These are phyloP conservation scores for Hydnomerulius pinastri DNA, from an alignment of 768 basidiomycete species.

Conservation along the genomic window DNA sequence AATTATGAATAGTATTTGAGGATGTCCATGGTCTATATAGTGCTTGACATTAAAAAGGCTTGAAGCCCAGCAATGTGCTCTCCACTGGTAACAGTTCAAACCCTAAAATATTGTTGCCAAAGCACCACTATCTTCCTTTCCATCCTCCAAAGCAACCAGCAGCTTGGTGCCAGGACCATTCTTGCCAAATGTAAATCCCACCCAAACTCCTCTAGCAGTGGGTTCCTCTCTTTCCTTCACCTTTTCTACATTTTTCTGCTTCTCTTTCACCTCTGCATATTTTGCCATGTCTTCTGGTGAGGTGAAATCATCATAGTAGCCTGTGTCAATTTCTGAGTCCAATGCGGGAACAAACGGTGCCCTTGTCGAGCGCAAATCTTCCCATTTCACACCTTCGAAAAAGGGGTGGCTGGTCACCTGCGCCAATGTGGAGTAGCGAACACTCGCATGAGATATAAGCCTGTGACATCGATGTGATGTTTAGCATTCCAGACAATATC, in stretches of 20 bases:
- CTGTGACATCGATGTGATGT: conserved; percentile 41
- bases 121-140: conserved; percentile 48
- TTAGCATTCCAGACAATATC: conserved; percentile 3
- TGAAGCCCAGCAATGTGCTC: no score
- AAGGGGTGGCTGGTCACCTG: conserved; percentile 82
- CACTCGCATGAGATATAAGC: conserved; percentile 84
- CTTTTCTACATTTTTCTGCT: conserved; percentile 90
- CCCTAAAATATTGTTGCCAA: conserved; percentile 60
- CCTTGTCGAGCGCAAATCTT: conserved; percentile 67
- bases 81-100: no score
- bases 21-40: no score
- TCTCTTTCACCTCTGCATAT: conserved; percentile 97
- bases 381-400: conserved; percentile 78
- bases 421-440: conserved; percentile 72
- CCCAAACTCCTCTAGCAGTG: conserved; percentile 78
- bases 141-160: conserved; percentile 27
- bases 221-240: conserved; percentile 87
- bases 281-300: conserved; percentile 95
- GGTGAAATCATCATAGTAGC: conserved; percentile 92
- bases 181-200: conserved; percentile 90
- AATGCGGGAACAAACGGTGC: conserved; percentile 95
- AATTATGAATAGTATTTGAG: no score
- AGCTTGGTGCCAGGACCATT: conserved; percentile 63
- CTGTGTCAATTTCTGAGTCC: conserved; percentile 93
- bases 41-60: no score